A percentile compares a stretch with the other conserved stretches of the same genome.
phyloP scores from a whole-genome alignment of 768 basidiomycete genomes.

The Leccinum uliginosum region DNA sequence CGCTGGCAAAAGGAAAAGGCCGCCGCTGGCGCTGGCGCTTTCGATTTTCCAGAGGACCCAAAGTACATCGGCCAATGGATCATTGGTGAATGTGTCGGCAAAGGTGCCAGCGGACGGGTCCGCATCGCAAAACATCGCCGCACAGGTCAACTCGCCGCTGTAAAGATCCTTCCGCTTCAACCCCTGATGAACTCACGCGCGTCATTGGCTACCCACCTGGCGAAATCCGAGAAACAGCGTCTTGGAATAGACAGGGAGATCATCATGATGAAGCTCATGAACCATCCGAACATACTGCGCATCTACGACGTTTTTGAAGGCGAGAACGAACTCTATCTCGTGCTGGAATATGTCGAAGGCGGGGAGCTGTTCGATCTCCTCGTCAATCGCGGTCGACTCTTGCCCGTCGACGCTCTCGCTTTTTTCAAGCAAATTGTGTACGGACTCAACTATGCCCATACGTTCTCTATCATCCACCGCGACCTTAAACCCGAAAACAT shows the following conservation, averaged over 20 bases:
- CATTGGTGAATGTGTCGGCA: constrained; percentile 89
- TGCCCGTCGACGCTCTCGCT: constrained; percentile 74
- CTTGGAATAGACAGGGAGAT: constrained; percentile 92
- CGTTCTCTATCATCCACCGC: constrained; percentile 96
- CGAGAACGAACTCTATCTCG: constrained; percentile 83
- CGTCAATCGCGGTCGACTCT: constrained; percentile 81
- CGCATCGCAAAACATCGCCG: constrained; percentile 85
- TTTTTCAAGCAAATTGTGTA: constrained; percentile 96
- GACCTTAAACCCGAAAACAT: constrained; percentile 99
- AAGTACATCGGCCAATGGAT: constrained; percentile 88
- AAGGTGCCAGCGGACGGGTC: constrained; percentile 91
- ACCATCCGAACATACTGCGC: constrained; percentile 94
- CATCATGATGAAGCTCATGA: constrained; percentile 99
- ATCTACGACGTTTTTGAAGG: constrained; percentile 96
- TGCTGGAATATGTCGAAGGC: constrained; percentile 93
- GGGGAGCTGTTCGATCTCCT: constrained; percentile 97
- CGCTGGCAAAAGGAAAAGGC: constrained; percentile 89
- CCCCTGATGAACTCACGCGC: constrained; percentile 70
- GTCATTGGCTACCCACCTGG: constrained; percentile 60
- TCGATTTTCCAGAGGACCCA: constrained; percentile 82
- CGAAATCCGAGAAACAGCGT: constrained; percentile 74
- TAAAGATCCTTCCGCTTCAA: constrained; percentile 90
- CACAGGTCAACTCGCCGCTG: constrained; percentile 89
- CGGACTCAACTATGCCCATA: constrained; percentile 94
- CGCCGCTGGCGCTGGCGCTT: constrained; percentile 67